Evolutionary conservation across 768 basidiomycete species (phyloP).

Genomic region (Floccularia luteovirens): DNA sequence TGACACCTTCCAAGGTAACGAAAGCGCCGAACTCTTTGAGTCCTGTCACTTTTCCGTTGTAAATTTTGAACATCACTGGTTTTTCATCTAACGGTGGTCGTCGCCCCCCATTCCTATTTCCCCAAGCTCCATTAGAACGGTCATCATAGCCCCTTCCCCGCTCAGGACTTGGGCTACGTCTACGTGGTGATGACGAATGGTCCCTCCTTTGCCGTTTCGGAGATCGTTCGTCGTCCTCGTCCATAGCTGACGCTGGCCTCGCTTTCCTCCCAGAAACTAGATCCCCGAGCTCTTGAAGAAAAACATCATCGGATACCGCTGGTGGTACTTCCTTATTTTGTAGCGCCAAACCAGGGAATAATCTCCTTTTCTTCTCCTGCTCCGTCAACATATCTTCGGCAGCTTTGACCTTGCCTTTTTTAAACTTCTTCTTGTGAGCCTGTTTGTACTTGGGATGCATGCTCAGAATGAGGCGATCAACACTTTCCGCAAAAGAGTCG

Average conservation of each 20-base stretch:
- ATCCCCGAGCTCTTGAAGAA: constrained; percentile 87
- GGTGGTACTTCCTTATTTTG: constrained; percentile 66
- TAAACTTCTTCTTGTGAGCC: constrained; percentile 31
- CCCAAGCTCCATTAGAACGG: constrained; percentile 26
- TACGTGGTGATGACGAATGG: constrained; percentile 39
- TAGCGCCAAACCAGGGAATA: constrained; percentile 87
- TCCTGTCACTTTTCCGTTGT: constrained; percentile 77
- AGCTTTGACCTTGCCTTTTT: constrained; percentile 26
- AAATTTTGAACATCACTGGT: constrained; percentile 92
- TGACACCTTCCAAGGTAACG: constrained; percentile 80
- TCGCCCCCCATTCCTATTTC: constrained; percentile 25
- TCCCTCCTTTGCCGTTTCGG: constrained; percentile 57
- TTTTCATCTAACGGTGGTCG: constrained; percentile 56
- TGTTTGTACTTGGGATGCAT: constrained; percentile 97
- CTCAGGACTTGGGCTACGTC: constrained; percentile 52
- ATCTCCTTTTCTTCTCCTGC: constrained; percentile 67
- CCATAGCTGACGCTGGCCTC: constrained; percentile 27
- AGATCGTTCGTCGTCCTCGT: constrained; percentile 36
- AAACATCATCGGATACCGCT: constrained; percentile 62
- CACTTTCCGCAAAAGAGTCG: constrained; percentile 83
- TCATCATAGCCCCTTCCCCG: constrained; percentile 46
- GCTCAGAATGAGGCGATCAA: constrained; percentile 90
- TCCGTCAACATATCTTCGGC: constrained; percentile 38
- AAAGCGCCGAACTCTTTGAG: constrained; percentile 97
- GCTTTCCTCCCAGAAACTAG: constrained; percentile 73